Evolutionary conservation across 805 yeast genomes (phyloP).

Genomic region (Lipomyces anomalus): DNA sequence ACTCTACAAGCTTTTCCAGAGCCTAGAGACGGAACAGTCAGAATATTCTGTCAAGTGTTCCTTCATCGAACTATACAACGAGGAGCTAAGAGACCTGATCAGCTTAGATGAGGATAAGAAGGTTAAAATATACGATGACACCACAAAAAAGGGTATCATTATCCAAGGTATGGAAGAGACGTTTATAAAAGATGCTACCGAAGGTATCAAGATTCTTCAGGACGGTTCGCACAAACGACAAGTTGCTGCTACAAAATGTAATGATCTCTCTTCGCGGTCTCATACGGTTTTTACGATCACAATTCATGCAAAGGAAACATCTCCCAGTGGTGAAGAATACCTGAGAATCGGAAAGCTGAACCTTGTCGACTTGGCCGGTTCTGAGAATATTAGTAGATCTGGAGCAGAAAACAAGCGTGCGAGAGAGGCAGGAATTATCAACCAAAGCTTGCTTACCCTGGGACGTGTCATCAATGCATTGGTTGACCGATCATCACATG

Average conservation of each 20-base stretch:
- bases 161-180: constrained; percentile 56
- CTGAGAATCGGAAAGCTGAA: constrained; percentile 64
- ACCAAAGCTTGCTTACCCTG: constrained; percentile 77
- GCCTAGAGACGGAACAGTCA: constrained; percentile 36
- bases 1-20: constrained; percentile 49
- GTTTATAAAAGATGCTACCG: constrained; percentile 44
- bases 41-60: constrained; percentile 72
- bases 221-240: constrained; percentile 59
- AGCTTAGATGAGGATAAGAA: constrained; percentile 42
- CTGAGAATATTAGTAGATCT: constrained; percentile 79
- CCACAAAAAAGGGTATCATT: constrained; percentile 39
- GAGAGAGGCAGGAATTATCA: constrained; percentile 88
- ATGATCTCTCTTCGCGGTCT: constrained; percentile 71
- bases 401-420: constrained; percentile 86
- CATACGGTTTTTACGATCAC: constrained; percentile 76
- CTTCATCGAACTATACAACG: constrained; percentile 81
- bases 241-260: constrained; percentile 73
- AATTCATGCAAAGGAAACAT: constrained; percentile 47
- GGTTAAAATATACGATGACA: constrained; percentile 52
- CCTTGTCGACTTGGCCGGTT: constrained; percentile 90
- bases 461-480: constrained; percentile 82
- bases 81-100: constrained; percentile 71
- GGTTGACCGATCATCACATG: constrained; percentile 58
- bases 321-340: constrained; percentile 45
- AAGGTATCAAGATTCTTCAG: constrained; percentile 47